These are phyloP conservation scores for Candida piceae DNA, from an alignment of 805 yeast genomes.

Conservation along the genomic window DNA sequence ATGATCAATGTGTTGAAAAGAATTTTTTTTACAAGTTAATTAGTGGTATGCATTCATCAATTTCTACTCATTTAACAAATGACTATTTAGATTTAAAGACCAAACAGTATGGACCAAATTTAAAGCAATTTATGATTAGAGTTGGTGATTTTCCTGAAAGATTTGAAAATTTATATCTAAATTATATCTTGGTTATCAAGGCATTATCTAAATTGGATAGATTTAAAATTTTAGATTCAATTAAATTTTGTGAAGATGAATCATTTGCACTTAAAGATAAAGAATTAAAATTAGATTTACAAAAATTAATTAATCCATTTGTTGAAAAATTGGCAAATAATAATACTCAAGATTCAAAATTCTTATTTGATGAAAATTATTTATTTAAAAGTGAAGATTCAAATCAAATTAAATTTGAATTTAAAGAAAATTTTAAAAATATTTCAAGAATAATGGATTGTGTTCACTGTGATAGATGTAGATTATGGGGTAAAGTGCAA, in stretches of 20 bases:
- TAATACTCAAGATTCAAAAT: slow-evolving; percentile 10
- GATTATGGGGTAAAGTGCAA: slow-evolving; percentile 97
- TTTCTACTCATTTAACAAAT: slow-evolving; percentile 86
- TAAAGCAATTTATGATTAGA: slow-evolving; percentile 75
- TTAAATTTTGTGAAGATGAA: slow-evolving; percentile 25
- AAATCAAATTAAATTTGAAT: slow-evolving; percentile 72
- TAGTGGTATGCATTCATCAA: slow-evolving; percentile 93
- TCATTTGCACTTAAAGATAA: slow-evolving; percentile 27
- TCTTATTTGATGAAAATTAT: slow-evolving; percentile 40
- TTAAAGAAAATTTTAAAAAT: slow-evolving; percentile 78
- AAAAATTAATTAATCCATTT: slow-evolving; percentile 28
- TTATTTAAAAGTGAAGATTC: slow-evolving; percentile 42
- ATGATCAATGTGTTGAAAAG: slow-evolving; percentile 73
- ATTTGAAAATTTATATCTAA: slow-evolving; percentile 82
- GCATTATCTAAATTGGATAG: slow-evolving; percentile 59
- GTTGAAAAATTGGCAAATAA: slow-evolving; percentile 19
- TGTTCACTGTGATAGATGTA: slow-evolving; percentile 96
- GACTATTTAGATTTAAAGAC: slow-evolving; percentile 68
- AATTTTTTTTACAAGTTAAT: slow-evolving; percentile 80
- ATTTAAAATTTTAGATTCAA: slow-evolving; percentile 24
- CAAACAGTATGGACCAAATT: slow-evolving; percentile 79
- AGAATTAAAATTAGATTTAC: slow-evolving; percentile 24
- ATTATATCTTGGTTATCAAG: slow-evolving; percentile 81
- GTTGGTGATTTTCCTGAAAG: slow-evolving; percentile 91
- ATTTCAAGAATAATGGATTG: slow-evolving; percentile 95